Percentiles rank a stretch among this genome's conserved stretches.
Conservation (phyloP, 345 rosid genomes). For the Bruguiera parviflora region DNA sequence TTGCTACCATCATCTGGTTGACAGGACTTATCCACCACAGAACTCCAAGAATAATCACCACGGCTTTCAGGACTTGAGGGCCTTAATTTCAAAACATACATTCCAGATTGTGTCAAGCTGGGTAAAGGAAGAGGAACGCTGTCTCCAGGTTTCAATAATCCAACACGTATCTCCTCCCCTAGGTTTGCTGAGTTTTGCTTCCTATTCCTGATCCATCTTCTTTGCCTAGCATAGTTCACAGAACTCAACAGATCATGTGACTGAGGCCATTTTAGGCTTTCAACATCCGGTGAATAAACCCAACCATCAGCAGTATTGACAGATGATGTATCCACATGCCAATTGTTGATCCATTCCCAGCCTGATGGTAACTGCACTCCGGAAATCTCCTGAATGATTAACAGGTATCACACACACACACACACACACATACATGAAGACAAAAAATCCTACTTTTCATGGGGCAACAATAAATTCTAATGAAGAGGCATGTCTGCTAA, state of each 20-base stretch:
- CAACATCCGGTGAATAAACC: slow-evolving; percentile 61
- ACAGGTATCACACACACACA: slow-evolving; percentile 10
- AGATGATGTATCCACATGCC: slow-evolving; percentile 51
- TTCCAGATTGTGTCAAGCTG: slow-evolving; percentile 56
- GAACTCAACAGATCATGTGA: slow-evolving; percentile 38
- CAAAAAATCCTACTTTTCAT: not conserved
- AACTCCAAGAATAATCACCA: slow-evolving; percentile 82
- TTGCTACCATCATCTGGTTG: slow-evolving; percentile 31
- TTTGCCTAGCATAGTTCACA: slow-evolving; percentile 55
- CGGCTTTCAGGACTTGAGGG: slow-evolving; percentile 42
- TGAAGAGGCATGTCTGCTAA: too few relatives aligned
- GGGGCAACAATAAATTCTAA: too few relatives aligned
- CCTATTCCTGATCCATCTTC: slow-evolving; percentile 61
- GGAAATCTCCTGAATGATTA: slow-evolving; percentile 28
- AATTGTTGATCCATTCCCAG: slow-evolving; percentile 61
- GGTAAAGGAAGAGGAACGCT: slow-evolving; percentile 64
- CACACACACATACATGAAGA: not conserved
- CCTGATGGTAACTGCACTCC: slow-evolving; percentile 38
- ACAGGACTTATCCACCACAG: slow-evolving; percentile 47
- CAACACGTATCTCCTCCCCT: slow-evolving; percentile 52
- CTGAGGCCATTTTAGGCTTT: slow-evolving; percentile 55
- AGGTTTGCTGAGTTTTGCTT: slow-evolving; percentile 30
- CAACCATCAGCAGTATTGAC: slow-evolving; percentile 51
- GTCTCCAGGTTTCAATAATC: slow-evolving; percentile 69
- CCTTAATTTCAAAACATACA: slow-evolving; percentile 58